phyloP scores from a whole-genome alignment of 495 filamentous ascomycete species.

The Massariosphaeria phaeospora region DNA sequence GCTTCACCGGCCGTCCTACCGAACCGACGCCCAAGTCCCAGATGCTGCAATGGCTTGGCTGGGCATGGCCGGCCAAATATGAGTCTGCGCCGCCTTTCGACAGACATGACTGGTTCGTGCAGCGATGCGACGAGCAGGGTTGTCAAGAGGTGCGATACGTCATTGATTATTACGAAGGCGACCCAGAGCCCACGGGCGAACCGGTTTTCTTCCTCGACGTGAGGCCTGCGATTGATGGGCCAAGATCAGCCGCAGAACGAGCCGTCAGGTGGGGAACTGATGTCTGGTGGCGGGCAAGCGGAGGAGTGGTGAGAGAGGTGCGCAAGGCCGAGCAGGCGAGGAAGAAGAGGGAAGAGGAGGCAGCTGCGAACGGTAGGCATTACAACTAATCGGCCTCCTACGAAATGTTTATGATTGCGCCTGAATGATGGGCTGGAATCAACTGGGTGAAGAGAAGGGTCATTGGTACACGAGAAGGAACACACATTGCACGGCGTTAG shows the following conservation, averaged over 20 bases:
- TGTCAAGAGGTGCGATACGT: constrained; percentile 82
- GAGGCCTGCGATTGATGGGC: constrained; percentile 83
- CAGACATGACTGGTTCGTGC: constrained; percentile 93
- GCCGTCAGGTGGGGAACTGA: constrained; percentile 86
- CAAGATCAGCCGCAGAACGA: constrained; percentile 74
- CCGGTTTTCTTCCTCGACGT: constrained; percentile 97
- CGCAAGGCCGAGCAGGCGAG: constrained; percentile 22
- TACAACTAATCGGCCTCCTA: neutral
- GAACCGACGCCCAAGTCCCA: constrained; percentile 88
- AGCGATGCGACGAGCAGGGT: constrained; percentile 54
- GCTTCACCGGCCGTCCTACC: constrained; percentile 82
- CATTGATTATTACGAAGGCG: constrained; percentile 93
- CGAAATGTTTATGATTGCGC: too few relatives aligned
- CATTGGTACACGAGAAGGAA: too few relatives aligned
- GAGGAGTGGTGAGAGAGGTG: constrained; percentile 46
- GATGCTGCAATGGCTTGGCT: constrained; percentile 70
- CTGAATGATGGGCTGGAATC: too few relatives aligned
- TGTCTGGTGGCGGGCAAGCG: constrained; percentile 87
- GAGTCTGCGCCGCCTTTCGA: constrained; percentile 87
- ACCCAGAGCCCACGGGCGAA: constrained; percentile 81
- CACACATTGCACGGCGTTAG: neutral
- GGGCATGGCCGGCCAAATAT: constrained; percentile 73
- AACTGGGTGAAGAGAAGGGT: too few relatives aligned
- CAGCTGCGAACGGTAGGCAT: neutral
- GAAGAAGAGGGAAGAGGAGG: constrained; percentile 23